Conservation (phyloP, 2,329 filamentous ascomycete genomes). For the Aspergillus clavatus region DNA sequence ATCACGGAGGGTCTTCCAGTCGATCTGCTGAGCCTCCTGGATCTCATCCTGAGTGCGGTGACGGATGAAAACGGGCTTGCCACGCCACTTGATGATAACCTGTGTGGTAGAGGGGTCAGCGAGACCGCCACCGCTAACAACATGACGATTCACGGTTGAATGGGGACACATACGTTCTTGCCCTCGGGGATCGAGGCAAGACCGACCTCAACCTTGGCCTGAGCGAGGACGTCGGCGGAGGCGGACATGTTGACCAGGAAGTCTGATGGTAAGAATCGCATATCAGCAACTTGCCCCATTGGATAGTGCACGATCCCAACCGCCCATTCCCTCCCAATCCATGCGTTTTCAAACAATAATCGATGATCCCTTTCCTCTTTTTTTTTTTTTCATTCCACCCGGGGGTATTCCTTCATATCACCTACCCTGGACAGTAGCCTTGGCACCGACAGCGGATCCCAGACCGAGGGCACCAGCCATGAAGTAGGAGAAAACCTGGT, state of each 20-base stretch:
- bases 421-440: slow-evolving; percentile 96
- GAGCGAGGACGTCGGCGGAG: slow-evolving; percentile 94
- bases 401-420: slow-evolving; percentile 17
- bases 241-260: slow-evolving; percentile 99
- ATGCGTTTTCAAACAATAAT: background rate
- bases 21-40: slow-evolving; percentile 84
- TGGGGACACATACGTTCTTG: slow-evolving; percentile 76
- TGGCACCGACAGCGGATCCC: slow-evolving; percentile 86
- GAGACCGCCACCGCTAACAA: slow-evolving; percentile 1
- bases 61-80: slow-evolving; percentile 99
- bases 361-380: slow-evolving; percentile 1
- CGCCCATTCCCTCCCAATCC: background rate
- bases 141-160: background rate
- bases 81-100: slow-evolving; percentile 99
- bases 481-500: slow-evolving; percentile 94
- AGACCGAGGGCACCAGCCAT: slow-evolving; percentile 96
- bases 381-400: slow-evolving; percentile 2
- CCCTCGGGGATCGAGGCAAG: slow-evolving; percentile 90
- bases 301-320: slow-evolving; percentile 1
- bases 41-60: slow-evolving; percentile 94
- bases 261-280: slow-evolving; percentile 55
- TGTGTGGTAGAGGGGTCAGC: slow-evolving; percentile 34
- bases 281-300: slow-evolving; percentile 19
- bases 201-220: slow-evolving; percentile 99
- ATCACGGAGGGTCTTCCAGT: slow-evolving; percentile 79